Conservation (phyloP, 208 protist genomes). For the Acanthamoeba triangularis region DNA sequence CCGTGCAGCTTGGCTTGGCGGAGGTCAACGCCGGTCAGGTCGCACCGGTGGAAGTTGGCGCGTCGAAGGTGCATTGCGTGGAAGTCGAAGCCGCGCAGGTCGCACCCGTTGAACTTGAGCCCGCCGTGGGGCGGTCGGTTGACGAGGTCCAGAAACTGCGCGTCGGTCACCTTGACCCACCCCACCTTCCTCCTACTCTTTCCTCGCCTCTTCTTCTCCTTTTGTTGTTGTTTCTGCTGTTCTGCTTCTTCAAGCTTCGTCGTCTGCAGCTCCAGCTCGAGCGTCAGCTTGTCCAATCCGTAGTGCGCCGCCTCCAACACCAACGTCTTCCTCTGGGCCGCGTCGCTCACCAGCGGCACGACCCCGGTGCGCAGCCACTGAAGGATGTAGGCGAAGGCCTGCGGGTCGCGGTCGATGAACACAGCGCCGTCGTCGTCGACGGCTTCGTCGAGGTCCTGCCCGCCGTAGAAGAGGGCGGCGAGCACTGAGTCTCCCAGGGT, state of each 20-base stretch:
- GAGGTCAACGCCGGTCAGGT: background rate
- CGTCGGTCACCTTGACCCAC: background rate
- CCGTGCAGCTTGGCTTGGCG: background rate
- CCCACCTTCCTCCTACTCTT: too few species aligned
- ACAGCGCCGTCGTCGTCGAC: background rate
- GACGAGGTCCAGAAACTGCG: background rate
- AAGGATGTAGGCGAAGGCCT: background rate
- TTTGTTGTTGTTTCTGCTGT: background rate
- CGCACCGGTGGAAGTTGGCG: background rate
- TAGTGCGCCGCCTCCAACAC: background rate
- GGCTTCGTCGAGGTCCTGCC: background rate
- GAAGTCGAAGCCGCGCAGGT: slow-evolving; percentile 4
- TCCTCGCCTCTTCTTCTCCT: background rate
- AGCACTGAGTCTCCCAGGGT: background rate
- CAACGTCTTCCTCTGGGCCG: background rate
- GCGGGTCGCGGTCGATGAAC: slow-evolving; percentile 19
- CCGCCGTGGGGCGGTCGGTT: background rate
- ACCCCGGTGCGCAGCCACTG: slow-evolving; percentile 13
- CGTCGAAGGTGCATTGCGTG: background rate
- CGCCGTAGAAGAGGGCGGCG: background rate
- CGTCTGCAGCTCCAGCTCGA: background rate
- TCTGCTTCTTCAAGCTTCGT: background rate
- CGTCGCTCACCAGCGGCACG: background rate
- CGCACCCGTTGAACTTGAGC: background rate
- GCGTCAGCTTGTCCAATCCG: background rate